Conservation (phyloP, 768 basidiomycete genomes). For the Rhizopogon salebrosus region DNA sequence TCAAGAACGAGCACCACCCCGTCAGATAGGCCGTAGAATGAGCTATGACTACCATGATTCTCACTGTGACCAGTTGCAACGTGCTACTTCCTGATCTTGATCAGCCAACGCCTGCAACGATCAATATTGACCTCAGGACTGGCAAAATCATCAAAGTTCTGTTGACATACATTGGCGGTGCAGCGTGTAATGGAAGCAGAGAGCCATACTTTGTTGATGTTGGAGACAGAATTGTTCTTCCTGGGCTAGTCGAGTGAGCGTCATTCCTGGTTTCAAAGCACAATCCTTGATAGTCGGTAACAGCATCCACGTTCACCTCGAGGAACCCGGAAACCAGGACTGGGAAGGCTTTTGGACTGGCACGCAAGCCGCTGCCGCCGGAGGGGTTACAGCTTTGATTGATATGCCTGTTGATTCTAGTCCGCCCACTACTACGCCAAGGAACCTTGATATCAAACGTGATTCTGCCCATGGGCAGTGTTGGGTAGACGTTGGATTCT, state of each 20-base stretch:
- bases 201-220: constrained; percentile 46
- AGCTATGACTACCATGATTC: constrained; percentile 2
- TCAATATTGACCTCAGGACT: constrained; percentile 49
- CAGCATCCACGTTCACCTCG: constrained; percentile 89
- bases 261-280: background rate
- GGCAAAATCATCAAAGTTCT: constrained; percentile 59
- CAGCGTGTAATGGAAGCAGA: constrained; percentile 15
- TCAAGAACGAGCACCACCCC: constrained; percentile 1
- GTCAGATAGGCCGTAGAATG: background rate
- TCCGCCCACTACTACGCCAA: constrained; percentile 87
- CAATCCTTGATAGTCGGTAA: background rate
- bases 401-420: constrained; percentile 99
- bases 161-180: constrained; percentile 25
- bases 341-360: constrained; percentile 96
- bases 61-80: constrained; percentile 48
- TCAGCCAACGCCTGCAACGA: constrained; percentile 55
- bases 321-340: constrained; percentile 87
- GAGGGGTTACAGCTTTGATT: constrained; percentile 89
- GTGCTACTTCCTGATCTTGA: constrained; percentile 51
- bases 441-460: constrained; percentile 68
- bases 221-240: constrained; percentile 56
- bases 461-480: constrained; percentile 62
- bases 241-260: constrained; percentile 77
- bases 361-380: constrained; percentile 88
- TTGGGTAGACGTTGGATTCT: constrained; percentile 71